Conservation (phyloP, 139 green algal species). For the Chlamydomonas sp. region DNA sequence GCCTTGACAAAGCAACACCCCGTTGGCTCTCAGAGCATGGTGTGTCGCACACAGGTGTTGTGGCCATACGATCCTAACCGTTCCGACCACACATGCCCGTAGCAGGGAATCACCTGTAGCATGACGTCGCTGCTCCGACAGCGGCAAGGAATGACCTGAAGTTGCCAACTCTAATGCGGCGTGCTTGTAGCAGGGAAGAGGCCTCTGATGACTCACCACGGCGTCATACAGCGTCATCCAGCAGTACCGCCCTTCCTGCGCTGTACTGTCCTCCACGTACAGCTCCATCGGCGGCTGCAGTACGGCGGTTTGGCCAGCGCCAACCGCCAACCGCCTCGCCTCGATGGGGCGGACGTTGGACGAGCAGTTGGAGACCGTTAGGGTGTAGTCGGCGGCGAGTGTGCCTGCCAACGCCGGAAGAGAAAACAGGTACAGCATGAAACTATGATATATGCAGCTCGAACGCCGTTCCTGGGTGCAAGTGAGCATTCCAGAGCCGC, state of each 20-base stretch:
- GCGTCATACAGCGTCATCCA: slow-evolving; percentile 59
- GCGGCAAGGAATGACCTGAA: too few relatives aligned
- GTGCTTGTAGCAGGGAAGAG: not conserved
- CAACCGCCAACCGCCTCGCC: slow-evolving; percentile 59
- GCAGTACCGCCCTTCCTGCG: slow-evolving; percentile 44
- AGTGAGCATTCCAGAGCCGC: too few relatives aligned
- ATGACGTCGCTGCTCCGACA: too few relatives aligned
- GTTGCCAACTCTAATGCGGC: not conserved
- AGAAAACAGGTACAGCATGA: too few relatives aligned
- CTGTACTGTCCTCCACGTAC: slow-evolving; percentile 55
- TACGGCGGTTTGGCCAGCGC: not conserved
- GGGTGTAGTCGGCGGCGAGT: slow-evolving; percentile 65
- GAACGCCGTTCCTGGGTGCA: too few relatives aligned
- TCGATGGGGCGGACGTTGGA: slow-evolving; percentile 52
- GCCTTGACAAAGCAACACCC: not conserved
- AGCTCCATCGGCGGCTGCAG: slow-evolving; percentile 24
- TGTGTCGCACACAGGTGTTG: too few relatives aligned
- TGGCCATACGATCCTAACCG: too few relatives aligned
- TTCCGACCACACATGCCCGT: too few relatives aligned
- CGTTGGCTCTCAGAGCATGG: too few relatives aligned
- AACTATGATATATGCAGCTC: too few relatives aligned
- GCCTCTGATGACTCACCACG: slow-evolving; percentile 17
- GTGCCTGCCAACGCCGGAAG: not conserved
- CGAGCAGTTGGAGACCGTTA: slow-evolving; percentile 68
- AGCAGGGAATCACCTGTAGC: too few relatives aligned